These are phyloP conservation scores for Paramecium caudatum DNA, from an alignment of 73 alveolate genomes.

Conservation along the genomic window DNA sequence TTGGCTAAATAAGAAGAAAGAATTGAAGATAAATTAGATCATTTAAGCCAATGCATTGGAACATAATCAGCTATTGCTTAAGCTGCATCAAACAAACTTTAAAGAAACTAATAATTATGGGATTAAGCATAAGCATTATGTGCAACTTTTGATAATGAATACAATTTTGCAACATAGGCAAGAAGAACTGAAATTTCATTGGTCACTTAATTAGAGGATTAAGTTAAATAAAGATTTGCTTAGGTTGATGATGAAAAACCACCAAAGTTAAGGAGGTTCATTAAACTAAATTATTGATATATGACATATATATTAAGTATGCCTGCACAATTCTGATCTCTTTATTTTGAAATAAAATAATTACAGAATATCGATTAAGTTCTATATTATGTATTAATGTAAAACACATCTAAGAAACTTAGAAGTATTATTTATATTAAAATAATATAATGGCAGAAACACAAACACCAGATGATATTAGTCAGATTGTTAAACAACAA, in stretches of 20 bases:
- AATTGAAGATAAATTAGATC: slow-evolving; percentile 58
- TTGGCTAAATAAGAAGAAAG: slow-evolving; percentile 28
- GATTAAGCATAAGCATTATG: slow-evolving; percentile 59
- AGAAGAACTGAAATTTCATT: slow-evolving; percentile 31
- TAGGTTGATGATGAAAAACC: background rate
- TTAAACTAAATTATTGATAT: slow-evolving; percentile 6
- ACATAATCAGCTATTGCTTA: slow-evolving; percentile 58
- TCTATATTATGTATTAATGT: slow-evolving; percentile 26
- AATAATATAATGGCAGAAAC: slow-evolving; percentile 1
- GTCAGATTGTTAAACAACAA: background rate
- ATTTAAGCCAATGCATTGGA: slow-evolving; percentile 61
- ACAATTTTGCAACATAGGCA: slow-evolving; percentile 3
- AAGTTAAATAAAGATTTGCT: background rate
- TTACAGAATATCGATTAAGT: slow-evolving; percentile 5
- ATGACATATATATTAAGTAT: background rate
- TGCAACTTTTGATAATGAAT: slow-evolving; percentile 32
- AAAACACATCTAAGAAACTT: background rate
- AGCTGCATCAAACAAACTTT: slow-evolving; percentile 45
- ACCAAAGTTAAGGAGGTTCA: background rate
- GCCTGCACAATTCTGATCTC: too few species aligned
- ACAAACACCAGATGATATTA: background rate
- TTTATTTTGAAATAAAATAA: background rate
- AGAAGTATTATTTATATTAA: background rate
- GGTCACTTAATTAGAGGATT: slow-evolving; percentile 34
- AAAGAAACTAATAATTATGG: slow-evolving; percentile 55